Percentiles rank a stretch among this genome's conserved stretches.
phyloP scores from a whole-genome alignment of 495 filamentous ascomycete species.

The Xylaria nigripes region DNA sequence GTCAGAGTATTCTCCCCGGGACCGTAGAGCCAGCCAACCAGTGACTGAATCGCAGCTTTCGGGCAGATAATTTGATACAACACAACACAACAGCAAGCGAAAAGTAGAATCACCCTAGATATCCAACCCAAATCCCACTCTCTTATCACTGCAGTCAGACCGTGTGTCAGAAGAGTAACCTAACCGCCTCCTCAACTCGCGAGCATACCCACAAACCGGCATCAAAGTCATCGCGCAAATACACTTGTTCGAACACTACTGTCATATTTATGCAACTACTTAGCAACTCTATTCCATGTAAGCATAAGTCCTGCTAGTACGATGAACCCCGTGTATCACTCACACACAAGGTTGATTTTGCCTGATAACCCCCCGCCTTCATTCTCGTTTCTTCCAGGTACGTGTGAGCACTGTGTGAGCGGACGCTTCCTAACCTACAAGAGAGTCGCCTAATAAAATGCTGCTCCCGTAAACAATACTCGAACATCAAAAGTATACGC shows the following conservation, averaged over 20 bases:
- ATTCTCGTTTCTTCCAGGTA: neutral
- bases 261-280: slow-evolving; percentile 5
- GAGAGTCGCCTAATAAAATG: neutral
- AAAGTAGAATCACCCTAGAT: too few species aligned
- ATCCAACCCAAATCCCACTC: too few species aligned
- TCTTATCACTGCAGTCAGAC: too few species aligned
- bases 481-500: slow-evolving; percentile 5
- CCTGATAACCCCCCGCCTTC: neutral
- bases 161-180: too few species aligned
- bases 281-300: slow-evolving; percentile 5
- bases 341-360: neutral
- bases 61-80: too few species aligned
- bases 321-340: slow-evolving; percentile 3
- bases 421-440: neutral
- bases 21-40: too few species aligned
- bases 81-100: too few species aligned
- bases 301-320: slow-evolving; percentile 8
- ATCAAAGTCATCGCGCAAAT: too few species aligned
- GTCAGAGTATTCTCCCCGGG: too few species aligned
- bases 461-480: neutral
- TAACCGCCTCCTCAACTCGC: too few species aligned
- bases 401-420: neutral
- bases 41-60: too few species aligned
- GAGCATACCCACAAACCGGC: too few species aligned
- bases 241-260: neutral